phyloP scores from a whole-genome alignment of 495 filamentous ascomycete species.

The Hyaloscypha variabilis region DNA sequence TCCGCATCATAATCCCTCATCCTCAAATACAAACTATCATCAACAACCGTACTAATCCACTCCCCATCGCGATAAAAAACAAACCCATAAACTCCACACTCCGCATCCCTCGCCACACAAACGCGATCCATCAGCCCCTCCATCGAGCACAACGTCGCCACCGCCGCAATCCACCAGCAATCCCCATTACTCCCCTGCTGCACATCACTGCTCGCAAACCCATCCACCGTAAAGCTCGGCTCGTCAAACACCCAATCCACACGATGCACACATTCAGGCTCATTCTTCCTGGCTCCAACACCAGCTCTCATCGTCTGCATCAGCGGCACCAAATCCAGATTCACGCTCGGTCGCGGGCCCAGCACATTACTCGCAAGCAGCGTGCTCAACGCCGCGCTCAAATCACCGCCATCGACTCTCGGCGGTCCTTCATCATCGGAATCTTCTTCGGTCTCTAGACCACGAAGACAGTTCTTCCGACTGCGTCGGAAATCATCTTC shows the following conservation, averaged over 20 bases:
- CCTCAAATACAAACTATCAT: conserved; percentile 74
- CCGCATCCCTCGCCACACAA: conserved; percentile 78
- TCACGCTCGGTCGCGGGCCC: neutral
- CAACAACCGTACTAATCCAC: conserved; percentile 88
- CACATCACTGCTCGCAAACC: conserved; percentile 80
- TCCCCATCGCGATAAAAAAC: conserved; percentile 92
- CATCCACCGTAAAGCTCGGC: conserved; percentile 75
- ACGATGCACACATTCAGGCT: conserved; percentile 63
- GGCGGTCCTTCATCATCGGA: conserved; percentile 17
- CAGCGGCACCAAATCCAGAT: neutral
- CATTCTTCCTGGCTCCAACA: conserved; percentile 2
- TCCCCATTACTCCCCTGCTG: conserved; percentile 80
- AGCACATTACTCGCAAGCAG: conserved; percentile 7
- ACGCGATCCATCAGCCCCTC: conserved; percentile 74
- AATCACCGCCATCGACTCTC: neutral
- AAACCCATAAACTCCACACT: conserved; percentile 90
- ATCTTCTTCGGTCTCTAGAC: conserved; percentile 51
- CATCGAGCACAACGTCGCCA: conserved; percentile 82
- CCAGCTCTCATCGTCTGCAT: neutral
- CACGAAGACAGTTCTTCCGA: conserved; percentile 43
- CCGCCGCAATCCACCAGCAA: conserved; percentile 88
- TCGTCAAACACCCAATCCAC: conserved; percentile 84
- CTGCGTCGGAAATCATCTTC: conserved; percentile 40
- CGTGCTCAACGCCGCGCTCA: neutral
- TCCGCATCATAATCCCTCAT: conserved; percentile 77